These are phyloP conservation scores for Mycena filopes DNA, from an alignment of 768 basidiomycete genomes.

Conservation along the genomic window DNA sequence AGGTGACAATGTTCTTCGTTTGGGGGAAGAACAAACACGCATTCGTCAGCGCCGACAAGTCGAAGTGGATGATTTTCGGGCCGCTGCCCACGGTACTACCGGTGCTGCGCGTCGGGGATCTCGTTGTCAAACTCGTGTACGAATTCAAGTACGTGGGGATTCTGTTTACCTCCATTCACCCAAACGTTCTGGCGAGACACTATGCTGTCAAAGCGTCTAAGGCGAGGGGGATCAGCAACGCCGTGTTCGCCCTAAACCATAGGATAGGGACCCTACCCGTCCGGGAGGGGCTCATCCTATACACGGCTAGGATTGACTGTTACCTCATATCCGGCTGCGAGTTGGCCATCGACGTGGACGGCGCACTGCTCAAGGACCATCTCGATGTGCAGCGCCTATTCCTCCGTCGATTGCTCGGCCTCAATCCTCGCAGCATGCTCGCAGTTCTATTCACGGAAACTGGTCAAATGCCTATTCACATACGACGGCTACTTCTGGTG, in stretches of 20 bases:
- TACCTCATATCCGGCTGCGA: neutral
- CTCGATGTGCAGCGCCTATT: neutral
- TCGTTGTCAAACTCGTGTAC: too few species aligned
- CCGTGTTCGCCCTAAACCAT: neutral
- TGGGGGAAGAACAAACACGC: too few species aligned
- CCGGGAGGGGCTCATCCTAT: neutral
- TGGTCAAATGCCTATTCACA: too few species aligned
- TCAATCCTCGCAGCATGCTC: too few species aligned
- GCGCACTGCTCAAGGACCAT: neutral
- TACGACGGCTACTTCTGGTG: too few species aligned
- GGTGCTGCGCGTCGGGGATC: too few species aligned
- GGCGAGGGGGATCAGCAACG: neutral
- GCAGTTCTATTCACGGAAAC: too few species aligned
- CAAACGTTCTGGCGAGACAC: neutral
- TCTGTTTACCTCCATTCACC: too few species aligned
- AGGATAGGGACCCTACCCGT: neutral
- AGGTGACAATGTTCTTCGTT: neutral
- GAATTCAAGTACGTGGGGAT: neutral
- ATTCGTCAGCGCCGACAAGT: too few species aligned
- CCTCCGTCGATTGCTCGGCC: too few species aligned
- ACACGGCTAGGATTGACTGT: neutral
- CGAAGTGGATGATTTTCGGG: too few species aligned
- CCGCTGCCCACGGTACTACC: too few species aligned
- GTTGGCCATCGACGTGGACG: neutral
- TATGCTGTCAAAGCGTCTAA: slow-evolving; percentile 9